These are phyloP conservation scores for Clitopilus passeckerianus DNA, from an alignment of 768 basidiomycete genomes.

Conservation along the genomic window DNA sequence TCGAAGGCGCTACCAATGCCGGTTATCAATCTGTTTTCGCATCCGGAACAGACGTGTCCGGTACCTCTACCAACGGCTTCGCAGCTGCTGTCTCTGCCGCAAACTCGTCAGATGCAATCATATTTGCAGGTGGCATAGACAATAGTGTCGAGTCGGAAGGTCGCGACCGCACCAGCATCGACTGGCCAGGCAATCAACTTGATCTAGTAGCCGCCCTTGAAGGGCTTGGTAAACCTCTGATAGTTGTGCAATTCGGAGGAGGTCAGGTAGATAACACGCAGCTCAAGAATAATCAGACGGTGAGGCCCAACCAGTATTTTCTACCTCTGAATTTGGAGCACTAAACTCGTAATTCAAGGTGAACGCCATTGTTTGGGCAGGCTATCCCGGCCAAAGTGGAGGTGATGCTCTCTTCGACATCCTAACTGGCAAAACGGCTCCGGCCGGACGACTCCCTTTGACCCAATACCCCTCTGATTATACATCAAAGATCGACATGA, in stretches of 20 bases:
- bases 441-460: slow-evolving; percentile 48
- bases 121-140: slow-evolving; percentile 54
- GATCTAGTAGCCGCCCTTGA: slow-evolving; percentile 40
- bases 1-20: slow-evolving; percentile 40
- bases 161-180: slow-evolving; percentile 40
- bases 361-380: slow-evolving; percentile 51
- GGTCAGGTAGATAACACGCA: slow-evolving; percentile 48
- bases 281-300: slow-evolving; percentile 38
- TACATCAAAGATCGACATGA: slow-evolving; percentile 45
- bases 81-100: slow-evolving; percentile 48
- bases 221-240: slow-evolving; percentile 42
- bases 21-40: slow-evolving; percentile 42
- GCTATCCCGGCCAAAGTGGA: slow-evolving; percentile 53
- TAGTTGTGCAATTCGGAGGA: slow-evolving; percentile 53
- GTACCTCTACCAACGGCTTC: slow-evolving; percentile 38
- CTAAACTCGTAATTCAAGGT: slow-evolving; percentile 24
- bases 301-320: slow-evolving; percentile 12
- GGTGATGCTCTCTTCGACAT: slow-evolving; percentile 51
- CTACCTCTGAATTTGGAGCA: no score
- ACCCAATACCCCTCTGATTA: slow-evolving; percentile 52
- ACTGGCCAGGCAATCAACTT: slow-evolving; percentile 54
- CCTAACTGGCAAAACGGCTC: slow-evolving; percentile 43
- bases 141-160: slow-evolving; percentile 42
- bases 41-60: slow-evolving; percentile 34
- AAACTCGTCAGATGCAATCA: slow-evolving; percentile 39